A percentile compares a stretch with the other conserved stretches of the same genome.
These are phyloP conservation scores for Hortiboletus rubellus DNA, from an alignment of 1,284 basidiomycete genomes.

Conservation along the genomic window DNA sequence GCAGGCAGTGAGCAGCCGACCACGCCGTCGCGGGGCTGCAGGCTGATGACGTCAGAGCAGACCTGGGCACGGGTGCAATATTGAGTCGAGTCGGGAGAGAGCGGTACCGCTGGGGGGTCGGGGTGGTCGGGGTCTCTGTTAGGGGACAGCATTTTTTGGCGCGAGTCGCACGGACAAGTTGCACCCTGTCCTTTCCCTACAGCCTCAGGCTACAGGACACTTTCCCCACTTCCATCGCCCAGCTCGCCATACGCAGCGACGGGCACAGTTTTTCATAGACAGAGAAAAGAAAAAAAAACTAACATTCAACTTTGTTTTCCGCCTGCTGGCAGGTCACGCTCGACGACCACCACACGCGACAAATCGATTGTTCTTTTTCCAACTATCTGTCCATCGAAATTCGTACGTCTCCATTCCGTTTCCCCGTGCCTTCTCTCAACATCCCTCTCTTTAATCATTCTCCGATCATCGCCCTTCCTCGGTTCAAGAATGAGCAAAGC, in stretches of 20 bases:
- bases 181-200: conserved; percentile 39
- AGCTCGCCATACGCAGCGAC: conserved; percentile 35
- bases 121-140: conserved; percentile 29
- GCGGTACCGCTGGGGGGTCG: conserved; percentile 13
- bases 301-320: conserved; percentile 41
- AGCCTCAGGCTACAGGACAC: conserved; percentile 41
- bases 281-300: conserved; percentile 35
- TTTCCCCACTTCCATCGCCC: conserved; percentile 17
- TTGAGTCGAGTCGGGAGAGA: conserved; percentile 1
- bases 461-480: conserved; percentile 14
- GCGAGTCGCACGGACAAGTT: conserved; percentile 33
- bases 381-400: conserved; percentile 47
- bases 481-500: conserved; percentile 81
- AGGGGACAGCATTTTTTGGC: conserved; percentile 36
- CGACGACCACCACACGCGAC: conserved; percentile 75
- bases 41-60: conserved; percentile 9
- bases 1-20: conserved; percentile 2
- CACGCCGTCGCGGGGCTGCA: conserved; percentile 3
- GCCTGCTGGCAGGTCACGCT: conserved; percentile 89
- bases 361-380: conserved; percentile 39
- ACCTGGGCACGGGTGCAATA: background rate
- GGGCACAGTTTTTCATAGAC: conserved; percentile 35
- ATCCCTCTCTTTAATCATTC: background rate
- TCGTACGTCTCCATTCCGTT: conserved; percentile 26
- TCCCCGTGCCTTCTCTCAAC: conserved; percentile 16